Base-by-base conservation (phyloP, 495 filamentous ascomycete genomes). In the Lasiosphaeris hirsuta region DNA sequence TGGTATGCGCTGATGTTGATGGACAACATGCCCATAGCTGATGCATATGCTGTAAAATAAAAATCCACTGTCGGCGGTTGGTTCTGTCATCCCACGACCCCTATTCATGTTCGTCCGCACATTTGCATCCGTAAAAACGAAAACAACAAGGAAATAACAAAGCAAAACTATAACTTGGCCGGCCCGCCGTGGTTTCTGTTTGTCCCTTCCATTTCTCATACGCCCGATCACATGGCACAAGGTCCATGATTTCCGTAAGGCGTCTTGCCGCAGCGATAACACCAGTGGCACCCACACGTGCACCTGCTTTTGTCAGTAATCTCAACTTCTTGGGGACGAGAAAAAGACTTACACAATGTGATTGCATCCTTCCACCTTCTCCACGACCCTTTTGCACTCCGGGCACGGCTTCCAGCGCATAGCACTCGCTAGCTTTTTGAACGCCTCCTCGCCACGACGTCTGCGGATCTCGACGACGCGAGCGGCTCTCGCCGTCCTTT, bases 221-320 rank as follows among this genome's bases (percentile, higher is more conserved):
- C 38, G 3, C 38, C 10, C 45, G 15, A 11, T 59, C 52, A 60
- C 52, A 60, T 57, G 3, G 30, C 52, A 14, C 58, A 61, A 1
- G 10, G 15, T 4, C 48, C 47, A 34, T 64, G 59, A 15, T 50
- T 52, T 6, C 23, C 48, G n/a, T 51, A 62, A 1, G 56, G 60
- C 4, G 45, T 41, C 44, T 48, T 44, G 7, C 60, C 64, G 37
- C 64, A 66, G n/a, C 55, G 50, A 23, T 66, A 66, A 19, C 64
- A 66, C 15, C 54, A 66, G 10, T 66, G 17, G 13, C 36, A 53
- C 3, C 60, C 64, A 30, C 64, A 66, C 9, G 44, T 7, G 15
- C 60, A 61, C 3, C 56, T 59, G 36, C 13, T 18, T 17, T 13
- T 34, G 30, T 40, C 13, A 52, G 18, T 14, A 48, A 15, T 7